Base-by-base conservation (phyloP, 2,329 filamentous ascomycete genomes). In the Leptographium procerum region DNA sequence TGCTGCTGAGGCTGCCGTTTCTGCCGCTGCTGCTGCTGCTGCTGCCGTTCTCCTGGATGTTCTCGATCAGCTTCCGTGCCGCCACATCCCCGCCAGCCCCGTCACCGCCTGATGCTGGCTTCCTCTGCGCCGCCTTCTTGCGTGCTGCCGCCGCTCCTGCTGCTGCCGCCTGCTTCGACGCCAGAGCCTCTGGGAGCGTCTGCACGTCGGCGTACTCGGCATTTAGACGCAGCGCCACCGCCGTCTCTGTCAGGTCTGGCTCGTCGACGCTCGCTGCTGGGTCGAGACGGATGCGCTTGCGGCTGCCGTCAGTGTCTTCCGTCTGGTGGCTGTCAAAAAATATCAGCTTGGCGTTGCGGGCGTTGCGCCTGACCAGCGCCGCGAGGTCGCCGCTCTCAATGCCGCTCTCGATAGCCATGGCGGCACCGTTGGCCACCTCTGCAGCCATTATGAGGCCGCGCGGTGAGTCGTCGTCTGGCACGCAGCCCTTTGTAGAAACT, bases 151-250 rank as follows among this genome's bases (percentile, higher is more conserved):
- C 82, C 70, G 81, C 79, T 10, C 78, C 80, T n/a, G 82, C 74
- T 5, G 77, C 75, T 3, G 77, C 82, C 16, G 87, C 86, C 70
- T 91, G 87, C 69, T 91, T 94, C 26, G 88, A 86, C 40, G 88
- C 88, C 24, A 96, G 79, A 1, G 83, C 83, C 26, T 86, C 82
- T 7, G 91, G 91, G 3, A 96, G 79, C 62, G 87, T 86, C 68
- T 84, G 83, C 26, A 94, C 86, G 67, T 85, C 77, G 65, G 85
- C 81, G 71, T 96, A 96, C 74, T 96, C 91, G 67, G 77, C 77
- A 57, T 79, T 78, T 68, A 88, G 83, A 53, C 86, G 82, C 57
- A 78, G 71, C 33, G 79, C 73, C 51, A 85, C 73, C 55, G 75
- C 73, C 52, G 75, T 64, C 61, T 71, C 69, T 57, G 69, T 70